Evolutionary conservation across 768 basidiomycete species (phyloP).

Genomic region (Kwoniella dejecticola): DNA sequence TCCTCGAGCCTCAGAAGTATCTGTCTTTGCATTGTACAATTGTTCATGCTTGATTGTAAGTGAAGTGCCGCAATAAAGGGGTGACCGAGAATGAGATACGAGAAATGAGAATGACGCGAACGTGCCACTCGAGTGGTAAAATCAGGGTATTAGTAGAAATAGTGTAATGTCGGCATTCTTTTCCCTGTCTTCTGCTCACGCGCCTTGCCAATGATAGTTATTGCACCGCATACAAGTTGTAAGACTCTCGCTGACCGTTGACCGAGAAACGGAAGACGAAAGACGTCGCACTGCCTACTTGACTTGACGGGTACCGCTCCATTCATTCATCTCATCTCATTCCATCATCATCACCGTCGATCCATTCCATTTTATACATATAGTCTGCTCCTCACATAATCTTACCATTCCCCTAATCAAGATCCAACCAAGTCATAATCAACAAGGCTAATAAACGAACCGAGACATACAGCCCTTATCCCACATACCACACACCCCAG

Average conservation of each 20-base stretch:
- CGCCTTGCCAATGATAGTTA: background rate
- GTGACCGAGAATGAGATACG: background rate
- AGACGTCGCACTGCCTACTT: background rate
- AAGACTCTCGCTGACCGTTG: background rate
- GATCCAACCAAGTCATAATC: no score
- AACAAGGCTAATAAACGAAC: no score
- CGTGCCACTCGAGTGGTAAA: background rate
- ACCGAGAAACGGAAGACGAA: background rate
- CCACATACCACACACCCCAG: background rate
- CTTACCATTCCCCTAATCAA: no score
- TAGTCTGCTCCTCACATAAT: no score
- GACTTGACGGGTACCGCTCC: background rate
- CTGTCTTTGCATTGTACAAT: no score
- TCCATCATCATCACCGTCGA: background rate
- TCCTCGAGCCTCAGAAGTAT: no score
- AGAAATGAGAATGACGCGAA: background rate
- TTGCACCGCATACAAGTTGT: background rate
- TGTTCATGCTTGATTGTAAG: no score
- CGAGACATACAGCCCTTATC: no score
- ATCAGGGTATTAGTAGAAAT: conserved; percentile 1
- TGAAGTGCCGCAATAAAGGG: no score
- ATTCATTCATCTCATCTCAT: background rate
- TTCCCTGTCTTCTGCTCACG: background rate
- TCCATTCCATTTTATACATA: no score
- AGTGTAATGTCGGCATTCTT: background rate